Base-by-base conservation (phyloP, 2,329 filamentous ascomycete genomes). In the Alternaria ethzedia region DNA sequence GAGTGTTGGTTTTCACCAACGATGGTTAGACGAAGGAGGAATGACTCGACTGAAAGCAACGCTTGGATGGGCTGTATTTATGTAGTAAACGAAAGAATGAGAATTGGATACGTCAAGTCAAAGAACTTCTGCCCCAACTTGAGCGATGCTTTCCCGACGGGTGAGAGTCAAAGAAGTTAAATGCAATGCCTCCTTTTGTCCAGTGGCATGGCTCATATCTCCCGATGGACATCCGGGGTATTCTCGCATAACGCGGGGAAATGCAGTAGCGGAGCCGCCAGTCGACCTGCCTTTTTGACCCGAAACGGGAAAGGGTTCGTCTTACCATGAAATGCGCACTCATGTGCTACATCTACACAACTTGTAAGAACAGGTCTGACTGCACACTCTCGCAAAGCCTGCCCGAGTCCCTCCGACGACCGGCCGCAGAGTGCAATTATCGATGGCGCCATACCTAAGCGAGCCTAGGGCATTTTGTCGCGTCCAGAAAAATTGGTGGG, bases 401-500 rank as follows among this genome's bases (percentile, higher is more conserved):
- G 50, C 13, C 50, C 55, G 60, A 61, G 54, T 65, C 55, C 61
- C 60, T 69, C 74, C 73, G 74, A 75, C 64, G 65, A 74, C 67
- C 67, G 73, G 72, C 66, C 66, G 56, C 44, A 49, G 20, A 25
- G 25, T 44, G 62, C 44, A 43, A 44, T 61, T 15, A 50, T 58
- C 17, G 52, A 57, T 61, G 64, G 49, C 67, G 59, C 72, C 59
- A 66, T 65, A 17, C 72, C 67, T 61, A 55, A 62, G 28, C 15
- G 43, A 54, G 71, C 46, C 45, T 76, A 73, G 71, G 26, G 59
- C 50, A 49, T 55, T 43, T 47, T 66, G 61, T 67, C 68, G 67
- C 70, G 69, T 71, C 63, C 63, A 71, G 67, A 77, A 76, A 75
- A 73, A 65, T 73, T 69, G 63, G 64, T 61, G 67, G 66, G 59